These are phyloP conservation scores for Typha latifolia DNA, from an alignment of 176 grass and related monocot species.

Conservation along the genomic window DNA sequence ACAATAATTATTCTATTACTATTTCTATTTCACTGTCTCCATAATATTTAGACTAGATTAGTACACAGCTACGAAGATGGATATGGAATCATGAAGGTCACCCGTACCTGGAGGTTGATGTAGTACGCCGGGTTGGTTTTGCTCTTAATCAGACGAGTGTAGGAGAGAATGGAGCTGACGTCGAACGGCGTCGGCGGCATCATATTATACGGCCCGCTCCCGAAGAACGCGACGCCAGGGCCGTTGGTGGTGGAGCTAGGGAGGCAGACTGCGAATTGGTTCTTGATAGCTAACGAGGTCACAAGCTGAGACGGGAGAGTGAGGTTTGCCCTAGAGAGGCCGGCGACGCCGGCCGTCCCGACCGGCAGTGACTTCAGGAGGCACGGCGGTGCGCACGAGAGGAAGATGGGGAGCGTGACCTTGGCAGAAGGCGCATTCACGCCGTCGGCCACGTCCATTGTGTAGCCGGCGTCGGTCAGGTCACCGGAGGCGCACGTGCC, in stretches of 20 bases:
- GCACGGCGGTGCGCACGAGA: conserved; percentile 13
- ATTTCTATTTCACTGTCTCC: too few relatives aligned
- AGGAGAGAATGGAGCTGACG: conserved; percentile 5
- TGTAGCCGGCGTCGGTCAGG: conserved; percentile 33
- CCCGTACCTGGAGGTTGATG: too few relatives aligned
- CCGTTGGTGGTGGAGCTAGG: neutral
- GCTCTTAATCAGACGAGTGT: conserved; percentile 15
- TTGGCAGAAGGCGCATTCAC: conserved; percentile 16
- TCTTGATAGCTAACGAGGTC: conserved; percentile 1
- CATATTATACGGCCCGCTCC: conserved; percentile 19
- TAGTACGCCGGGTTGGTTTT: too few relatives aligned
- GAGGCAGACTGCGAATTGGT: conserved; percentile 43
- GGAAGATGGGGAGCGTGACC: conserved; percentile 23
- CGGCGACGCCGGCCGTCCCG: too few relatives aligned
- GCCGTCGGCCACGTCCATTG: neutral
- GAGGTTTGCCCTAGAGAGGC: conserved; percentile 4
- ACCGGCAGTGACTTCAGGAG: conserved; percentile 12
- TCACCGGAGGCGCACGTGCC: conserved; percentile 17
- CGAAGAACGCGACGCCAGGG: conserved; percentile 27
- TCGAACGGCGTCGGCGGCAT: conserved; percentile 2
- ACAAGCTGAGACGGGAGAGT: conserved; percentile 29
- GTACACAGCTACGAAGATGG: too few relatives aligned
- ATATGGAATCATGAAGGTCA: too few relatives aligned
- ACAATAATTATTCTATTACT: too few relatives aligned
- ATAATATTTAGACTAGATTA: too few relatives aligned